Percentiles rank a stretch among this genome's conserved stretches.
phyloP scores from a whole-genome alignment of 164 flowering plant species.

The Magnolia officinalis region DNA sequence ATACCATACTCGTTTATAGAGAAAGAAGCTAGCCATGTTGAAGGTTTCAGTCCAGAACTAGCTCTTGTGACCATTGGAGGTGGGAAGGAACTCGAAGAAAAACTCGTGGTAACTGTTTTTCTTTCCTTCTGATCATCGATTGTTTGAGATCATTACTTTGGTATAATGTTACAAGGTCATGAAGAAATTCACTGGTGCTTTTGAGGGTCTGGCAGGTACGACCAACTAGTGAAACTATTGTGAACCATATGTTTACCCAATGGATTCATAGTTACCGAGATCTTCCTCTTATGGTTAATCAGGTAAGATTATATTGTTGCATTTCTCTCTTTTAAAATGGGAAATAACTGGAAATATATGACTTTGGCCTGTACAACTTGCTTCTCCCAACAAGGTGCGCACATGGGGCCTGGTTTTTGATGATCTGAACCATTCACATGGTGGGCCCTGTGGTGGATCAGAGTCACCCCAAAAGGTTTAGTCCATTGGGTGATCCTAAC shows the following conservation, averaged over 20 bases:
- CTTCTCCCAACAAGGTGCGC: too few relatives aligned
- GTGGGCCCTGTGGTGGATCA: too few relatives aligned
- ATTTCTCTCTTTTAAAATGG: not conserved
- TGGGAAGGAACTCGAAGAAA: constrained; percentile 96
- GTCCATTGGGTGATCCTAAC: too few relatives aligned
- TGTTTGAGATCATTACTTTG: not conserved
- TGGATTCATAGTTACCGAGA: constrained; percentile 98
- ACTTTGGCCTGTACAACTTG: too few relatives aligned
- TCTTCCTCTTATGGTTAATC: constrained; percentile 95
- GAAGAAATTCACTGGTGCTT: constrained; percentile 26
- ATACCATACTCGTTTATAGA: constrained; percentile 96
- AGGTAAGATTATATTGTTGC: constrained; percentile 40
- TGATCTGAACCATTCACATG: too few relatives aligned
- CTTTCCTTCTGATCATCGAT: constrained; percentile 1
- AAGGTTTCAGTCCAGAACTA: constrained; percentile 96
- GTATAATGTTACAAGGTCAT: not conserved
- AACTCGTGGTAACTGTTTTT: constrained; percentile 76
- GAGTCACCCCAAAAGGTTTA: too few relatives aligned
- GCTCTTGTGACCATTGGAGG: constrained; percentile 98
- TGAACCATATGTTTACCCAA: constrained; percentile 97
- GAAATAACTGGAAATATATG: too few relatives aligned
- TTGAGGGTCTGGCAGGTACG: constrained; percentile 96
- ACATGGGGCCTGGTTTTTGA: too few relatives aligned
- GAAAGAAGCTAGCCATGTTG: constrained; percentile 99
- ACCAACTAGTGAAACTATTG: constrained; percentile 99